These are phyloP conservation scores for Trichosporon coremiiforme DNA, from an alignment of 1,284 basidiomycete genomes.

Conservation along the genomic window DNA sequence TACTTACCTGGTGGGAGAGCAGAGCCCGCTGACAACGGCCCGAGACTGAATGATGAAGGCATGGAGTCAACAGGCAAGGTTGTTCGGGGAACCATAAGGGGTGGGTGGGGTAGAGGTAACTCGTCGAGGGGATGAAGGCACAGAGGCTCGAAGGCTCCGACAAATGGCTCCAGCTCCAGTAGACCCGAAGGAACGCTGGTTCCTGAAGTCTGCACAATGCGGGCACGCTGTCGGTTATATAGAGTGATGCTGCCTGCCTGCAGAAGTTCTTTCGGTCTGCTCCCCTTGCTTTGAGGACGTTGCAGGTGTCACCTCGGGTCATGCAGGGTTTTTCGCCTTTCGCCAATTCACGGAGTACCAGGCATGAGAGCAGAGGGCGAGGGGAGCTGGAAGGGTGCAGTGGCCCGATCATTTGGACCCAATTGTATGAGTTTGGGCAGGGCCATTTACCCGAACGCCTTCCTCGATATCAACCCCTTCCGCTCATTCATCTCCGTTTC, in stretches of 20 bases:
- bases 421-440: conserved; percentile 17
- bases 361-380: background rate
- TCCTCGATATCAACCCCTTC: background rate
- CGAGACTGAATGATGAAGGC: background rate
- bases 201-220: background rate
- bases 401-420: conserved; percentile 9
- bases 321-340: conserved; percentile 2
- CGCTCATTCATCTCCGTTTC: conserved; percentile 6
- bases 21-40: background rate
- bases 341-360: background rate
- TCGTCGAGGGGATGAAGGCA: background rate
- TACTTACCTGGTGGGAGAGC: background rate
- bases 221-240: background rate
- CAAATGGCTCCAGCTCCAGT: background rate
- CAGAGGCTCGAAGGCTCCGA: background rate
- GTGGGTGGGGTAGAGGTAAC: background rate
- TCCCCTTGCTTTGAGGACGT: background rate
- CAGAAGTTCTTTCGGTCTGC: background rate
- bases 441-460: conserved; percentile 15
- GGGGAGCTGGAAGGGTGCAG: background rate
- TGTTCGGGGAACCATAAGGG: background rate
- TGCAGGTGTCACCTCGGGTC: background rate
- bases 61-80: background rate
- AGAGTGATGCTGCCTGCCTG: background rate
- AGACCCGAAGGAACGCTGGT: background rate